phyloP scores from a whole-genome alignment of 768 basidiomycete species.

The Calocera cornea region DNA sequence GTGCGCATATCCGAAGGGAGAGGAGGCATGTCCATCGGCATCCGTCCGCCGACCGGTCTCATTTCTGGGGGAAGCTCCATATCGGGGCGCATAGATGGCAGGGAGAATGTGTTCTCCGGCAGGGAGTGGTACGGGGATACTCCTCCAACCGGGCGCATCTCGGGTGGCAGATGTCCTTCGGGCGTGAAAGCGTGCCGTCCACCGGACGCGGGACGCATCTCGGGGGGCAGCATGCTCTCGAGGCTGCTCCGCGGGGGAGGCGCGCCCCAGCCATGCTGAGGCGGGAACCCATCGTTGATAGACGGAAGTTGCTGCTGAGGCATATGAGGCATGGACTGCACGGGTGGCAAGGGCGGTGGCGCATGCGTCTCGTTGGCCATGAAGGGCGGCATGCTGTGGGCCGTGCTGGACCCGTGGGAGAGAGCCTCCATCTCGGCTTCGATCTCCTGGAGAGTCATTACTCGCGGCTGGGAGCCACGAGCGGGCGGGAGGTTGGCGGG shows the following conservation, averaged over 20 bases:
- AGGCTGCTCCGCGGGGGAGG: not conserved
- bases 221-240: not conserved
- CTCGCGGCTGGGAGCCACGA: slow-evolving; percentile 20
- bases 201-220: not conserved
- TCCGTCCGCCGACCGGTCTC: not conserved
- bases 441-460: slow-evolving; percentile 64
- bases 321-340: not conserved
- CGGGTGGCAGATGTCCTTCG: not conserved
- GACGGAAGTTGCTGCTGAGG: not conserved
- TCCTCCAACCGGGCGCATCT: not conserved
- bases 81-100: not conserved
- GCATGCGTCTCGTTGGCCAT: not conserved
- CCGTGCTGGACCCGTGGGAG: slow-evolving; percentile 25
- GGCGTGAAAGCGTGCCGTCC: not conserved
- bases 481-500: not conserved
- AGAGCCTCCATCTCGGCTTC: slow-evolving; percentile 70
- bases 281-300: not conserved
- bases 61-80: not conserved
- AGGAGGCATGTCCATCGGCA: not conserved
- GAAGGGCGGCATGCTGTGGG: not conserved
- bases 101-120: not conserved
- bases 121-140: not conserved
- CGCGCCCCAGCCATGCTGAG: not conserved
- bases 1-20: not conserved
- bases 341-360: not conserved